Percentiles rank a stretch among this genome's conserved stretches.
Conservation (phyloP, 192 early-diverging fungal species). For the Backusella parvicylindrica region DNA sequence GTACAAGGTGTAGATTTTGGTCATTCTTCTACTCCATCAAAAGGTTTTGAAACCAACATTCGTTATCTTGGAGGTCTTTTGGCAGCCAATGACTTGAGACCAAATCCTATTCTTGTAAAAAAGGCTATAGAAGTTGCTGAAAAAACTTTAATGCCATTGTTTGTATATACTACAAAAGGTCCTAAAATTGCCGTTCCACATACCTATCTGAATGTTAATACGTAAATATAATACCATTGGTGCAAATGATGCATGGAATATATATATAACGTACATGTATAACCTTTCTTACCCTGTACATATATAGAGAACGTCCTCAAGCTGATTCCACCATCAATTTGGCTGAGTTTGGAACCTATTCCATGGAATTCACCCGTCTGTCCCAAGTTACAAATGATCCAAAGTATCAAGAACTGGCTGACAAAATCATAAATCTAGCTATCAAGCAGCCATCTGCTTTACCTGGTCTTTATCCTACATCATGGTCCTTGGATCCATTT, state of each 20-base stretch:
- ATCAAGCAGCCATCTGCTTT: conserved; percentile 37
- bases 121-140: conserved; percentile 70
- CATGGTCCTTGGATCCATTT: conserved; percentile 32
- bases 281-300: neutral
- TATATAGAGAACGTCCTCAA: conserved; percentile 15
- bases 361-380: conserved; percentile 80
- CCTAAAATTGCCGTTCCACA: conserved; percentile 60
- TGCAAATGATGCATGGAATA: neutral
- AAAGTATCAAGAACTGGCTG: conserved; percentile 53
- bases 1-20: conserved; percentile 47
- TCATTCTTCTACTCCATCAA: conserved; percentile 37
- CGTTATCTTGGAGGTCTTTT: conserved; percentile 76
- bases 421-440: conserved; percentile 44
- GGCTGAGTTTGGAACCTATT: conserved; percentile 71
- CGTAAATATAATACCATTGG: conserved; percentile 3
- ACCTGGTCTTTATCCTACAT: conserved; percentile 55
- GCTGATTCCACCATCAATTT: conserved; percentile 23
- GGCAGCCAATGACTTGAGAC: conserved; percentile 75
- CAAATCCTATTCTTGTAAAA: conserved; percentile 54
- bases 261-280: neutral
- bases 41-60: conserved; percentile 83
- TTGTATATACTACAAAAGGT: conserved; percentile 34
- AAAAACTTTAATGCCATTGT: conserved; percentile 62
- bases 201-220: conserved; percentile 51
- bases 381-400: conserved; percentile 68